Evolutionary conservation across 2,329 filamentous ascomycete species (phyloP).

Genomic region (Neodidymelliopsis sp.): DNA sequence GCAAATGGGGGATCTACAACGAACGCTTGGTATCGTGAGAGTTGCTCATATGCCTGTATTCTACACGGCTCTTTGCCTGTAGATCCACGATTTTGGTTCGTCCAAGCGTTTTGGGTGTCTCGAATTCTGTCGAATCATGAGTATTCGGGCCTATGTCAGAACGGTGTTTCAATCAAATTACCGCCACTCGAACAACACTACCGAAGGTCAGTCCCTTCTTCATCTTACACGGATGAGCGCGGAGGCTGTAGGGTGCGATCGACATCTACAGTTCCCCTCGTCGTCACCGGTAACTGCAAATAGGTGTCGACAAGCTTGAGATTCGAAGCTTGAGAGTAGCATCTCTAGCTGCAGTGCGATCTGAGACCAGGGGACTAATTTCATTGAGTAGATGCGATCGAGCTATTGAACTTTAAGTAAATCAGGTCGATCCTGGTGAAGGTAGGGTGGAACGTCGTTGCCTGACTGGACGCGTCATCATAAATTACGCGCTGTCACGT

Average conservation of each 20-base stretch:
- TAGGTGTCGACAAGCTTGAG: neutral
- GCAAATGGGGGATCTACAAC: slow-evolving; percentile 7
- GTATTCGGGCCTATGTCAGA: slow-evolving; percentile 11
- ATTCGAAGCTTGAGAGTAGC: too few relatives aligned
- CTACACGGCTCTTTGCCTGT: neutral
- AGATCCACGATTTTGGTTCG: neutral
- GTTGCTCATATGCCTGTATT: neutral
- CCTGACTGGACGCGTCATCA: too few relatives aligned
- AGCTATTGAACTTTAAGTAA: too few relatives aligned
- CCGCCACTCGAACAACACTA: neutral
- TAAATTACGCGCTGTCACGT: too few relatives aligned
- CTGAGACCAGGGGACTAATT: too few relatives aligned
- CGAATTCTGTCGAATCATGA: neutral
- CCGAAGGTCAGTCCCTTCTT: neutral
- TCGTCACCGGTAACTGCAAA: too few relatives aligned
- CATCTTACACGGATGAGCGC: slow-evolving; percentile 1
- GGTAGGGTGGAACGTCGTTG: too few relatives aligned
- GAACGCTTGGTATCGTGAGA: neutral
- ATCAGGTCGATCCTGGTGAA: too few relatives aligned
- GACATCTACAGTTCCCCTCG: neutral
- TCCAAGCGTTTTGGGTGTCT: slow-evolving; percentile 10
- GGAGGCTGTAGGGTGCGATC: neutral
- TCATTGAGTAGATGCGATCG: too few relatives aligned
- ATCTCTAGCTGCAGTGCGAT: too few relatives aligned
- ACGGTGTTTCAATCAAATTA: slow-evolving; percentile 17